Conservation (phyloP, 192 early-diverging fungal genomes). For the Backusella macrospora region DNA sequence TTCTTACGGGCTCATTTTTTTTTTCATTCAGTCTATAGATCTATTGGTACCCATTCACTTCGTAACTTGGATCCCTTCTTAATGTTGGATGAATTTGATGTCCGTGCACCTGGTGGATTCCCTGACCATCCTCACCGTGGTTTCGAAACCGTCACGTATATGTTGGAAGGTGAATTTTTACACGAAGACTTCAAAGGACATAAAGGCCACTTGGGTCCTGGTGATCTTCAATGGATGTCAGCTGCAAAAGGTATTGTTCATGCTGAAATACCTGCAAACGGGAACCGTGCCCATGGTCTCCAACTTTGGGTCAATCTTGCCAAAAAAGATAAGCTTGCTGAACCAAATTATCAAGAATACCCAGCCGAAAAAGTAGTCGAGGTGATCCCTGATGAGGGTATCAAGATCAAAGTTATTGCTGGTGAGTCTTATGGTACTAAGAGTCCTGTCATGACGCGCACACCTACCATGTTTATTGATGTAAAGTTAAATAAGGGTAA, state of each 20-base stretch:
- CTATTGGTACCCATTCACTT: slow-evolving; percentile 64
- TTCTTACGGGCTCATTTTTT: not conserved
- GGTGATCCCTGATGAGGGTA: slow-evolving; percentile 51
- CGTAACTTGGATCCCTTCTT: slow-evolving; percentile 88
- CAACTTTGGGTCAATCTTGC: slow-evolving; percentile 83
- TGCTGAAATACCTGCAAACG: slow-evolving; percentile 64
- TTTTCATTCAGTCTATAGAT: slow-evolving; percentile 63
- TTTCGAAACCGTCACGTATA: slow-evolving; percentile 79
- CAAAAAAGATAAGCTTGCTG: slow-evolving; percentile 68
- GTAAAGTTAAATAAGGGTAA: slow-evolving; percentile 62
- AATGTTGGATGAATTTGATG: slow-evolving; percentile 74
- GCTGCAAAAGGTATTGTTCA: slow-evolving; percentile 59
- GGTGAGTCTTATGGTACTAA: slow-evolving; percentile 73
- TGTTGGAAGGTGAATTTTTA: slow-evolving; percentile 64
- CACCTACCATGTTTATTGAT: slow-evolving; percentile 82
- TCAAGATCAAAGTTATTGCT: slow-evolving; percentile 82
- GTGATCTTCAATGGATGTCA: slow-evolving; percentile 73
- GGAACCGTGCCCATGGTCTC: slow-evolving; percentile 47
- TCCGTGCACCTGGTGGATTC: slow-evolving; percentile 48
- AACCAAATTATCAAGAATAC: slow-evolving; percentile 74
- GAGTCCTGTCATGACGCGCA: slow-evolving; percentile 72
- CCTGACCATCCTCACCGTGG: slow-evolving; percentile 79
- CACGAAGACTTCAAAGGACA: slow-evolving; percentile 82
- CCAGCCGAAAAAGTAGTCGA: slow-evolving; percentile 66
- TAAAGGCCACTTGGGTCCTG: slow-evolving; percentile 67